phyloP scores from a whole-genome alignment of 768 basidiomycete species.

The Favolaschia claudopus region DNA sequence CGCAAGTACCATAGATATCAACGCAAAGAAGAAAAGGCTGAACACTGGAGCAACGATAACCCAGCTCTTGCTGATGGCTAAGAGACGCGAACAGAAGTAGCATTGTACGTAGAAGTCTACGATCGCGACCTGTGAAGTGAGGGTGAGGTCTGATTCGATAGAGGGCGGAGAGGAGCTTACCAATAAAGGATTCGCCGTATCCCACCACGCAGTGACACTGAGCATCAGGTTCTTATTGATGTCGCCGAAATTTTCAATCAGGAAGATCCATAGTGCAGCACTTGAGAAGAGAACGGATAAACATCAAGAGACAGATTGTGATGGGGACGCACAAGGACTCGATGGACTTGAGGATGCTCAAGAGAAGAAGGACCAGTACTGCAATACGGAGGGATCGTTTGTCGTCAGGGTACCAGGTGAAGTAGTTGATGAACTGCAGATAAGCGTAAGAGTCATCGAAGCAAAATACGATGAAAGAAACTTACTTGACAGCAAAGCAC shows the following conservation, averaged over 20 bases:
- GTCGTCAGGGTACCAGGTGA: no score
- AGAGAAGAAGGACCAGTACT: no score
- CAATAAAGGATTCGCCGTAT: not conserved
- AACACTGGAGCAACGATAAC: conserved; percentile 6
- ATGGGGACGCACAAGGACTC: no score
- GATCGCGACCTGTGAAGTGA: conserved; percentile 6
- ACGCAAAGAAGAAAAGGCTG: conserved; percentile 3
- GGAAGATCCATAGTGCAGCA: conserved; percentile 3
- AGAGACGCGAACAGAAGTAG: conserved; percentile 12
- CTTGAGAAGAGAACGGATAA: no score
- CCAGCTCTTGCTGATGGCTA: conserved; percentile 2
- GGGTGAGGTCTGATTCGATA: not conserved
- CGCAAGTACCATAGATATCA: conserved; percentile 1
- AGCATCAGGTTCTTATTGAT: not conserved
- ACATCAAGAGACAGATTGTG: no score
- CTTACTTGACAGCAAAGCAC: no score
- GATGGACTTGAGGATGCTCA: no score
- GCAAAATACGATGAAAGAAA: no score
- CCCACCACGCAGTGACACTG: conserved; percentile 13
- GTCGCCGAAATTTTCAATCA: conserved; percentile 2
- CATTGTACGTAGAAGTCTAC: conserved; percentile 19
- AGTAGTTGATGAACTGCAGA: no score
- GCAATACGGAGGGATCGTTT: no score
- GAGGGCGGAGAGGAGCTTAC: not conserved
- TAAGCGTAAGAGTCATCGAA: no score